A percentile compares a stretch with the other conserved stretches of the same genome.
These are phyloP conservation scores for Teratosphaeria epicoccoides DNA, from an alignment of 2,329 filamentous ascomycete genomes.

Conservation along the genomic window DNA sequence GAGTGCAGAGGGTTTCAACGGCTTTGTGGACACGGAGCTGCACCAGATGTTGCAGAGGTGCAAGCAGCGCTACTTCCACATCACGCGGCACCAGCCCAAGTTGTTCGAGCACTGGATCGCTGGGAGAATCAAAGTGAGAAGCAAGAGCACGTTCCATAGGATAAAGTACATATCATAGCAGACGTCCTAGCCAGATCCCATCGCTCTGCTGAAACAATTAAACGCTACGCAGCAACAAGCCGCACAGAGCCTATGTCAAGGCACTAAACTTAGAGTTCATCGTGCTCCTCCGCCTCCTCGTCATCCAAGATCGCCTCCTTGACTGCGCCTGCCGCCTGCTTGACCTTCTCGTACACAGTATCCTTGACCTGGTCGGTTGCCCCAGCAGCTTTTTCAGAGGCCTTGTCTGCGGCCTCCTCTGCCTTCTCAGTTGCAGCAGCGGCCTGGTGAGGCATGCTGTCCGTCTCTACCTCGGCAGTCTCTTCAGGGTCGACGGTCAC, in stretches of 20 bases:
- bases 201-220: not conserved
- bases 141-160: not conserved
- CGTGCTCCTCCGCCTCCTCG: conserved; percentile 42
- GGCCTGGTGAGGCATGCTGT: conserved; percentile 36
- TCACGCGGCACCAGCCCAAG: no score
- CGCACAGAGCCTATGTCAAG: not conserved
- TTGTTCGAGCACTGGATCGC: no score
- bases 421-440: conserved; percentile 28
- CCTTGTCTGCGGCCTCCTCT: conserved; percentile 12
- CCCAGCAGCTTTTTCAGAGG: conserved; percentile 9
- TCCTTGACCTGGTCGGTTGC: conserved; percentile 21
- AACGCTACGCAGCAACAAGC: not conserved
- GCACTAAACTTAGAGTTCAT: conserved; percentile 56
- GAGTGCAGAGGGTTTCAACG: no score
- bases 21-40: no score
- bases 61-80: no score
- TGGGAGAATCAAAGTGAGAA: no score
- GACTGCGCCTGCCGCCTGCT: conserved; percentile 25
- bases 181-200: not conserved
- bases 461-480: conserved; percentile 36
- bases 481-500: conserved; percentile 38
- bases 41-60: no score
- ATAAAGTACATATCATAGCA: not conserved
- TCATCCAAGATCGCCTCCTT: conserved; percentile 24
- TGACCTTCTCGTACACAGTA: conserved; percentile 26